These are phyloP conservation scores for Colletotrichum sansevieriae DNA, from an alignment of 2,329 filamentous ascomycete species.

Conservation along the genomic window DNA sequence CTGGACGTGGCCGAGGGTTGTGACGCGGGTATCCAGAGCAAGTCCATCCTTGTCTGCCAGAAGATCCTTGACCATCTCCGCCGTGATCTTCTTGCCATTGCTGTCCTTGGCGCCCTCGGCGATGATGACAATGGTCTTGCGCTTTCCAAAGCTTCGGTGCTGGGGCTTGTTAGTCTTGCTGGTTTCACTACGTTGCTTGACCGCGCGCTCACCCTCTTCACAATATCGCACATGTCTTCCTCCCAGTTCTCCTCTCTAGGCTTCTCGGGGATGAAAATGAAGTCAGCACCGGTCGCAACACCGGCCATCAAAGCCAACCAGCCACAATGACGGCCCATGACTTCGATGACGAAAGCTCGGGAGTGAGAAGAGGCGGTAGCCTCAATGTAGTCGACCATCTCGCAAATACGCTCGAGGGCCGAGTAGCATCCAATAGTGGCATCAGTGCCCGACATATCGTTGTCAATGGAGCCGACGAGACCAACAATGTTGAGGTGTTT, in stretches of 20 bases:
- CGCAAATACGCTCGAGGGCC: constrained; percentile 91
- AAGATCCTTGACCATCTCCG: constrained; percentile 86
- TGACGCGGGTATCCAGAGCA: constrained; percentile 91
- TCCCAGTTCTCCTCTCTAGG: constrained; percentile 90
- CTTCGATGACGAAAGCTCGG: constrained; percentile 95
- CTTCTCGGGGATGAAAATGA: constrained; percentile 96
- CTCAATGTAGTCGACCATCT: constrained; percentile 97
- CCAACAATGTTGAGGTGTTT: constrained; percentile 95
- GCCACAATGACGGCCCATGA: constrained; percentile 98
- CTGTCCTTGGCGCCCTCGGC: constrained; percentile 93
- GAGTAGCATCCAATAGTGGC: constrained; percentile 98
- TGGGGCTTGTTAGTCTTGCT: constrained; percentile 51
- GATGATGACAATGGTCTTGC: constrained; percentile 98
- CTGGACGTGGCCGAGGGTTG: constrained; percentile 97
- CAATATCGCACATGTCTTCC: constrained; percentile 85
- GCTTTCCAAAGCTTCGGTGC: constrained; percentile 90
- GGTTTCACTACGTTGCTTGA: not conserved
- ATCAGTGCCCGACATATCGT: constrained; percentile 96
- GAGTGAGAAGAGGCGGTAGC: constrained; percentile 95
- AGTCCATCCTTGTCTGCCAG: constrained; percentile 83
- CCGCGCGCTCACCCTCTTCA: constrained; percentile 70
- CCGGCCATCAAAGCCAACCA: constrained; percentile 98
- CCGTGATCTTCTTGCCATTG: constrained; percentile 85
- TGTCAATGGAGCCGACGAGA: constrained; percentile 96
- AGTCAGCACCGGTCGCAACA: constrained; percentile 94